Percentiles rank a stretch among this genome's conserved stretches.
These are phyloP conservation scores for Pyrenophora tritici-repentis DNA, from an alignment of 2,329 filamentous ascomycete genomes.

Conservation along the genomic window DNA sequence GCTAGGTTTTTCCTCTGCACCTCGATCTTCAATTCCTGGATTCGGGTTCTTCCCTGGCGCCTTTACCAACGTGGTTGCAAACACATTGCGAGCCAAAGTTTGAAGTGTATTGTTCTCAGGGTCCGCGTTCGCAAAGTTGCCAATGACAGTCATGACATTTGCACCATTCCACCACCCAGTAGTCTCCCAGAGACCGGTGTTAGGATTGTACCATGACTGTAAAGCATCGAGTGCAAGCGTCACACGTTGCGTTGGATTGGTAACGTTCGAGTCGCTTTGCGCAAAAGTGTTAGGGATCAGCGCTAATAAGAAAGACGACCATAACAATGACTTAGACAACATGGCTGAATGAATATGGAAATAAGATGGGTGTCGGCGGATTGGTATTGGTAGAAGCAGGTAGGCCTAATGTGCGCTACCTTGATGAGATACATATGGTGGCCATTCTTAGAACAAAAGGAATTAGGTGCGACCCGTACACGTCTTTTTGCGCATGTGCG, in stretches of 20 bases:
- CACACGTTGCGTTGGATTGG: constrained; percentile 32
- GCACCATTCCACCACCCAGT: constrained; percentile 77
- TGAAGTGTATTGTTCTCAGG: constrained; percentile 38
- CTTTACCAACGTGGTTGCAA: constrained; percentile 51
- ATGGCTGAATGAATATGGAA: constrained; percentile 14
- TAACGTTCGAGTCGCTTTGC: constrained; percentile 22
- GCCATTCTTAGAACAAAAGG: no score
- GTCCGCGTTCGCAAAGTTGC: constrained; percentile 54
- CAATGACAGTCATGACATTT: constrained; percentile 67
- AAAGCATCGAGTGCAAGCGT: constrained; percentile 52
- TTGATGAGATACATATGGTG: no score
- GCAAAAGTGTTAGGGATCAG: constrained; percentile 28
- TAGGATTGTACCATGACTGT: constrained; percentile 65
- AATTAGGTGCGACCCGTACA: not conserved
- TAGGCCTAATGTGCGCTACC: no score
- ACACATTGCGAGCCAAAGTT: constrained; percentile 47
- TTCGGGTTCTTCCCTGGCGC: constrained; percentile 41
- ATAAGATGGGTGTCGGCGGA: not conserved
- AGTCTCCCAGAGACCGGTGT: constrained; percentile 66
- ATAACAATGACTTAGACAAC: constrained; percentile 19
- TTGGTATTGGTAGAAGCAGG: no score
- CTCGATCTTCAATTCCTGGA: constrained; percentile 28
- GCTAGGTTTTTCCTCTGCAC: not conserved
- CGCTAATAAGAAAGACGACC: constrained; percentile 17
- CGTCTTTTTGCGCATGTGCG: not conserved